Evolutionary conservation across 805 yeast genomes (phyloP).

Genomic region (Spathaspora gorwiae): DNA sequence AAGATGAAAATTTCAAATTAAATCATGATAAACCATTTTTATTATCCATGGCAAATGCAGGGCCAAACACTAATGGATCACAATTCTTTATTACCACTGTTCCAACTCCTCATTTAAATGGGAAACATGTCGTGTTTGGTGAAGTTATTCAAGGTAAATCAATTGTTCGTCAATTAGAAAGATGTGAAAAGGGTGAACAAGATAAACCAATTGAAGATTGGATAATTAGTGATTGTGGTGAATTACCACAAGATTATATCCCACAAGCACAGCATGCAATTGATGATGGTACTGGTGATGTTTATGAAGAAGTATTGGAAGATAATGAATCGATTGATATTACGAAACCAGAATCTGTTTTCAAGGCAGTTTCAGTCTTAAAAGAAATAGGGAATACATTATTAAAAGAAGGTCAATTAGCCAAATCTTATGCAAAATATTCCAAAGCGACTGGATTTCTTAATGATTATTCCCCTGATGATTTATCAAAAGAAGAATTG

Average conservation of each 20-base stretch:
- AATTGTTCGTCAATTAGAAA: constrained; percentile 73
- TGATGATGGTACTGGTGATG: constrained; percentile 83
- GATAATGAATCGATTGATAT: constrained; percentile 68
- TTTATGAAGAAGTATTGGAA: constrained; percentile 67
- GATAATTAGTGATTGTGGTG: constrained; percentile 75
- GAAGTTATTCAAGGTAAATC: constrained; percentile 78
- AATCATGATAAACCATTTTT: constrained; percentile 82
- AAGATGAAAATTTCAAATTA: constrained; percentile 79
- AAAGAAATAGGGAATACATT: constrained; percentile 76
- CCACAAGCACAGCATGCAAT: constrained; percentile 42
- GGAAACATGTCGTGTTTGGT: constrained; percentile 96
- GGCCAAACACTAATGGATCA: constrained; percentile 92
- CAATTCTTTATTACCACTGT: constrained; percentile 93
- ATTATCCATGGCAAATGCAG: constrained; percentile 95
- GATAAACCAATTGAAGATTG: constrained; percentile 75
- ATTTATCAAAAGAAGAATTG: constrained; percentile 51
- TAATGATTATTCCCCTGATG: constrained; percentile 70
- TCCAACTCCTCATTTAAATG: constrained; percentile 90
- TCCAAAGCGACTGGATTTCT: constrained; percentile 66
- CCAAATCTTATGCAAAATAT: constrained; percentile 63
- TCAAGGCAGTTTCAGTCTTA: constrained; percentile 57
- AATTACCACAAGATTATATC: constrained; percentile 56
- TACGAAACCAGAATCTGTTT: constrained; percentile 58
- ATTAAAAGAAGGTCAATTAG: constrained; percentile 60
- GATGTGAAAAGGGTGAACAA: constrained; percentile 53